Base-by-base conservation (phyloP, 2,329 filamentous ascomycete genomes). In the Hymenoscyphus infarciens region DNA sequence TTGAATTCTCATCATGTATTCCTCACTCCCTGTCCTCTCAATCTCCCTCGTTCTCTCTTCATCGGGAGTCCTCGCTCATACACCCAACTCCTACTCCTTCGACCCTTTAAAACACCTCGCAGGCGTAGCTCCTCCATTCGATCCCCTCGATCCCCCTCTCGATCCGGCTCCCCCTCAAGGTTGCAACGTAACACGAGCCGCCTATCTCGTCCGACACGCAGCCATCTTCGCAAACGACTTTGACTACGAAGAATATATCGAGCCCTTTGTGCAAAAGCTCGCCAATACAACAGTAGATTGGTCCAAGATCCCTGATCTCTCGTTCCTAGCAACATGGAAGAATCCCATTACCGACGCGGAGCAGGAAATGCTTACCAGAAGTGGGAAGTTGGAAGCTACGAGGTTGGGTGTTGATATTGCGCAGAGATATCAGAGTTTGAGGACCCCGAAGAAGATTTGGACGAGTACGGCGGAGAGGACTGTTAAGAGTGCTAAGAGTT, bases 221-320 rank as follows among this genome's bases (percentile, higher is more conserved):
- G 79, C 80, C 39, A 82, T 82, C 64, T 81, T 79, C 64, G 78
- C 79, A 42, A 82, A 82, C 63, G 79, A 81, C 62, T 82, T 81
- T 68, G 80, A 82, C 65, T 82, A 78, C 66, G 80, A 82, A 67
- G 72, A 74, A 38, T 82, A 81, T 69, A 78, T 82, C 31, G 77
- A 80, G 67, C 80, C 80, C 0, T 82, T 82, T 67, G 76, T 78
- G 4, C 69, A 79, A 64, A 83, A 83, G 73, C 73, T 83, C 49
- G 70, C 73, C 53, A 83, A 83, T 68, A 79, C 76, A 15, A 78
- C 75, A 0, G 76, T 78, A 3, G 74, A 82, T 62, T 84, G 81
- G 81, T 74, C 74, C 42, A 75, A 63, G 61, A 62, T 71, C 3
- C 69, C 69, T 5, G 62, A 57, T 16, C 63, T 71, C 3, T 67